Evolutionary conservation across 768 basidiomycete genomes (phyloP).

Genomic region (Suillus spraguei): DNA sequence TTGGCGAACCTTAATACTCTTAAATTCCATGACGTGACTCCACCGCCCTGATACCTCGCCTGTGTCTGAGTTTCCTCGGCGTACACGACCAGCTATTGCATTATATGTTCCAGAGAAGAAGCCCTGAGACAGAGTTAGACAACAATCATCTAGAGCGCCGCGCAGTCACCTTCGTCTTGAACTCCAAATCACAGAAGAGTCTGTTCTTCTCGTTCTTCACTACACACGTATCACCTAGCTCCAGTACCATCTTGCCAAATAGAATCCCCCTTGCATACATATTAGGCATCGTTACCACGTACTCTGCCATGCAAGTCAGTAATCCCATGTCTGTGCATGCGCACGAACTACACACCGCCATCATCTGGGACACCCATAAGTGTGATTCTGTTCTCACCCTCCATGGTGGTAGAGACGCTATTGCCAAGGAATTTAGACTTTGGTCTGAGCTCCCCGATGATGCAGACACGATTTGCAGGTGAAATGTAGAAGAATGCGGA

Average conservation of each 20-base stretch:
- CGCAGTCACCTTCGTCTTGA: slow-evolving; percentile 86
- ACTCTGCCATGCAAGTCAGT: slow-evolving; percentile 49
- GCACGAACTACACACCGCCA: slow-evolving; percentile 60
- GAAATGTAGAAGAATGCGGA: slow-evolving; percentile 97
- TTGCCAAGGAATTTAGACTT: slow-evolving; percentile 98
- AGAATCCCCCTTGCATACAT: slow-evolving; percentile 92
- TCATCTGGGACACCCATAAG: slow-evolving; percentile 84
- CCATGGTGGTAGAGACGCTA: slow-evolving; percentile 94
- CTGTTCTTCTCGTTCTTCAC: slow-evolving; percentile 83
- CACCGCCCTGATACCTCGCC: slow-evolving; percentile 92
- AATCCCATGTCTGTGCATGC: slow-evolving; percentile 11
- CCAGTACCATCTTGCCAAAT: slow-evolving; percentile 94
- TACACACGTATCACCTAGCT: slow-evolving; percentile 87
- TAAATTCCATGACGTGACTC: slow-evolving; percentile 89
- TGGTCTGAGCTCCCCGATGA: slow-evolving; percentile 92
- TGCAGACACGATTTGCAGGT: slow-evolving; percentile 82
- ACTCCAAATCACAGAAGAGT: slow-evolving; percentile 82
- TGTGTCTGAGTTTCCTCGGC: slow-evolving; percentile 59
- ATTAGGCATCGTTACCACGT: slow-evolving; percentile 95
- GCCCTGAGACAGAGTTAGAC: slow-evolving; percentile 50
- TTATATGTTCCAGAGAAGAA: slow-evolving; percentile 99
- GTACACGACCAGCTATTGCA: slow-evolving; percentile 79
- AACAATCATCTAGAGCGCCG: background rate
- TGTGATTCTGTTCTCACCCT: slow-evolving; percentile 89
- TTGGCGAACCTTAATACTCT: slow-evolving; percentile 58